Base-by-base conservation (phyloP, 164 flowering plant genomes). In the Vitis rotundifolia region DNA sequence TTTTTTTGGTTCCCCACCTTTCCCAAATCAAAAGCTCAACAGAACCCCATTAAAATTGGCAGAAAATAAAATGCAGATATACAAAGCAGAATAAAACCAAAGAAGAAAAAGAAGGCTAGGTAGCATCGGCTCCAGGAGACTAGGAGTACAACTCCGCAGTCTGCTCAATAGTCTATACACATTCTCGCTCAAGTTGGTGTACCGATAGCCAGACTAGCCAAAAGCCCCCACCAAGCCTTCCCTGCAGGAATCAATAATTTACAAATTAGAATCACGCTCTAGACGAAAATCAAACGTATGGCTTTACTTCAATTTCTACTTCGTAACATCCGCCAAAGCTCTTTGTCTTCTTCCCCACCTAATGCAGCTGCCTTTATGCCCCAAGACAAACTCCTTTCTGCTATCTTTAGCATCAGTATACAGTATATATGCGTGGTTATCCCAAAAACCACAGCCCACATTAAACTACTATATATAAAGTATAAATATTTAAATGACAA, bases 171-270 rank as follows among this genome's bases (percentile, higher is more conserved):
- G 37, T 29, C 37, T 29, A 11, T 15, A 12, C 55, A 12, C 59
- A 16, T 9, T 67, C 51, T 57, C 16, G 48, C 63, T 22, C 54
- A 68, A 18, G 62, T 37, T 49, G 51, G 54, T 3, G 12, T 12
- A 8, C 50, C 11, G 18, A 58, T 57, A 19, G 50, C 6, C 18
- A 68, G 16, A 9, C 44, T 52, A 29, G 37, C 2, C 37, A 29
- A 29, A 13, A 12, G 4, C 48, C n/a, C 63, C 74, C 58, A 28
- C 74, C 47, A 71, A 28, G 31, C 16, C 18, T 26, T 71, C 49
- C 74, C 74, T 71, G 68, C 69, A 58, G 14, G 57, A 26, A 12
- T 48, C 2, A 14, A 15, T 28, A 16, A 26, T 18, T 7, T 19
- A 22, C 11, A 19, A 22, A 13, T n/a, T 56, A n/a, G 18, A 9